A percentile compares a stretch with the other conserved stretches of the same genome.
Evolutionary conservation across 139 green algal species (phyloP).

Genomic region (Tetraselmis chui): DNA sequence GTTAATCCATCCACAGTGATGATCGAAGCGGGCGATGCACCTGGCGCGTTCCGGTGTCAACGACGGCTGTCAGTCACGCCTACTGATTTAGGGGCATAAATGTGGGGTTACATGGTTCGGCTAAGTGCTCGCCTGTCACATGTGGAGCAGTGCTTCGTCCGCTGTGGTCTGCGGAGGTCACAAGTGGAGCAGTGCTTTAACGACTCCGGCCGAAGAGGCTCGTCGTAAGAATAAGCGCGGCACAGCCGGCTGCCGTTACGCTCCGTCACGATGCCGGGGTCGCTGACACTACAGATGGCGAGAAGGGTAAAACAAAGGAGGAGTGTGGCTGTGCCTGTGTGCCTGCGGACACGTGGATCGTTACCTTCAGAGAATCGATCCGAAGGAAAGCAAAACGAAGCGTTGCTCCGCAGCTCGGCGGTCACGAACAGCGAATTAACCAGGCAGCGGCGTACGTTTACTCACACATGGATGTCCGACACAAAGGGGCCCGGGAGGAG

Average conservation of each 20-base stretch:
- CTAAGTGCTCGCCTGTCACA: neutral
- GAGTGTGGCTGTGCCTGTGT: constrained; percentile 15
- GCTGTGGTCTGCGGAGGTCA: constrained; percentile 34
- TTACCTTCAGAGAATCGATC: no score
- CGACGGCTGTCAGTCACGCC: no score
- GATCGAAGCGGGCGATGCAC: constrained; percentile 62
- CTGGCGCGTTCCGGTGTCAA: no score
- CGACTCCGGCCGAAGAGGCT: no score
- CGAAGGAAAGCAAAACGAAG: neutral
- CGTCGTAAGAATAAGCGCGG: constrained; percentile 34
- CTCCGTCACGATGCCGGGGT: constrained; percentile 31
- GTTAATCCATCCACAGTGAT: constrained; percentile 78
- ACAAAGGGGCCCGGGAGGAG: constrained; percentile 26
- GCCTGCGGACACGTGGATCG: no score
- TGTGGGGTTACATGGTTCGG: no score
- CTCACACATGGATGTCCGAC: constrained; percentile 32
- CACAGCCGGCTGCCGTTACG: constrained; percentile 20
- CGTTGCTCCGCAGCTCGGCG: neutral
- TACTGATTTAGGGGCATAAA: no score
- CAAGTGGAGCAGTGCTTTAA: constrained; percentile 57
- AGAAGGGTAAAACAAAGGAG: constrained; percentile 28
- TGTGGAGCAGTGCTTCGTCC: constrained; percentile 68
- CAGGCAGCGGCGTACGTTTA: neutral
- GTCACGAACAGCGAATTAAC: neutral
- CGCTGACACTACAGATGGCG: constrained; percentile 13